These are phyloP conservation scores for Pleurotus pulmonarius DNA, from an alignment of 768 basidiomycete genomes.

Conservation along the genomic window DNA sequence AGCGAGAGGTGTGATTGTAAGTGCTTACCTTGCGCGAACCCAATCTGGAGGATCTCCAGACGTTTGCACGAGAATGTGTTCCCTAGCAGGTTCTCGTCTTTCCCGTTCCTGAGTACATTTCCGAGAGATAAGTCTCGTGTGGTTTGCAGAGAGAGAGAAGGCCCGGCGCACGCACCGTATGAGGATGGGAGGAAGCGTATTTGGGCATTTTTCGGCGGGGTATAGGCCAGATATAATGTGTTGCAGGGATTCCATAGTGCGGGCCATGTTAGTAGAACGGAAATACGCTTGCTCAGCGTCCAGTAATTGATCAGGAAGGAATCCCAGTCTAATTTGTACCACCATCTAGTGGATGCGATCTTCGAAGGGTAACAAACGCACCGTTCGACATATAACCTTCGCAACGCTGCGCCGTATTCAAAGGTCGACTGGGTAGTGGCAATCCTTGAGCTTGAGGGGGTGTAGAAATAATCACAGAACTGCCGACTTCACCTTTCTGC, in stretches of 20 bases:
- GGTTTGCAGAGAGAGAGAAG: too few relatives aligned
- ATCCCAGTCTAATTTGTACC: slow-evolving; percentile 45
- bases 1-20: not conserved
- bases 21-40: slow-evolving; percentile 66
- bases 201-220: slow-evolving; percentile 45
- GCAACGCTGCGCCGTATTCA: slow-evolving; percentile 53
- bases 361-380: slow-evolving; percentile 20
- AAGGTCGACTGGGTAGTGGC: slow-evolving; percentile 51
- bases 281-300: slow-evolving; percentile 52
- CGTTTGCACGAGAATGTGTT: slow-evolving; percentile 69
- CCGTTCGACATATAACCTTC: slow-evolving; percentile 67
- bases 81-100: slow-evolving; percentile 69
- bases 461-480: not conserved
- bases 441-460: slow-evolving; percentile 5
- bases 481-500: slow-evolving; percentile 47
- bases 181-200: slow-evolving; percentile 45
- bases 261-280: slow-evolving; percentile 71
- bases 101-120: slow-evolving; percentile 45
- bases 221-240: slow-evolving; percentile 76
- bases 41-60: slow-evolving; percentile 55
- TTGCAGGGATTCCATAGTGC: slow-evolving; percentile 73
- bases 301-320: slow-evolving; percentile 54
- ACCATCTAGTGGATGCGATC: too few relatives aligned
- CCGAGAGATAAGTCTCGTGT: not conserved
- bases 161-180: slow-evolving; percentile 39